Evolutionary conservation across 371 early-diverging fungal species (phyloP).

Genomic region (Massospora cicadina): DNA sequence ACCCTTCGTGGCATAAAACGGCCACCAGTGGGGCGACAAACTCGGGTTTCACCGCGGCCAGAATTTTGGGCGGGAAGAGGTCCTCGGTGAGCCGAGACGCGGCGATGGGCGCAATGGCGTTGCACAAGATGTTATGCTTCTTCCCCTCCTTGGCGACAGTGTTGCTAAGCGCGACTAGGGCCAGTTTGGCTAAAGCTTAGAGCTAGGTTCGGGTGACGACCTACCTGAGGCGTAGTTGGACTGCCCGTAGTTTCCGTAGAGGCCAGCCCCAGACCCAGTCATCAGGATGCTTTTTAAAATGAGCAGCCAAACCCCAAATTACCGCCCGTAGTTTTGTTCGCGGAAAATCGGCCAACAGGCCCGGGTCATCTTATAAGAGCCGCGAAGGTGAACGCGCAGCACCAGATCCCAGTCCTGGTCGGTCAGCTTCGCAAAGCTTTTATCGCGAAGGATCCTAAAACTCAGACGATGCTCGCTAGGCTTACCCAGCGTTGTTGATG

Average conservation of each 20-base stretch:
- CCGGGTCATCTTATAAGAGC: slow-evolving; percentile 85
- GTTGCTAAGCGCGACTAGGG: slow-evolving; percentile 72
- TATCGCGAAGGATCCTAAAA: slow-evolving; percentile 79
- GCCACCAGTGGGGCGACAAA: slow-evolving; percentile 91
- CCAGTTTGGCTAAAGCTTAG: slow-evolving; percentile 59
- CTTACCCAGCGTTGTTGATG: slow-evolving; percentile 86
- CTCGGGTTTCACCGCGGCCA: slow-evolving; percentile 86
- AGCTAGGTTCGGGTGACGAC: neutral
- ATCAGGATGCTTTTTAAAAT: slow-evolving; percentile 15
- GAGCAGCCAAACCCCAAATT: neutral
- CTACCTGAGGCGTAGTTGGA: slow-evolving; percentile 73
- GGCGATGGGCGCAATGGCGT: slow-evolving; percentile 94
- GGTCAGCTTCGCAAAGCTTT: slow-evolving; percentile 84
- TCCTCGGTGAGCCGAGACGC: slow-evolving; percentile 97
- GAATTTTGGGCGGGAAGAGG: slow-evolving; percentile 83
- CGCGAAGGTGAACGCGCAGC: slow-evolving; percentile 80
- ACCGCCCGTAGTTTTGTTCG: slow-evolving; percentile 82
- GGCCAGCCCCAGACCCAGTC: slow-evolving; percentile 87
- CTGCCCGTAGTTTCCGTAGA: slow-evolving; percentile 98
- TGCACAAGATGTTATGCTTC: slow-evolving; percentile 77
- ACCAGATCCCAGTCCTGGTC: slow-evolving; percentile 94
- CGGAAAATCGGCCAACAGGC: slow-evolving; percentile 93
- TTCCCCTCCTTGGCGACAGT: slow-evolving; percentile 89
- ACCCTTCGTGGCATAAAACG: slow-evolving; percentile 76
- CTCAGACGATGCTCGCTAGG: neutral